These are phyloP conservation scores for Boletus fagicola DNA, from an alignment of 768 basidiomycete species.

Conservation along the genomic window DNA sequence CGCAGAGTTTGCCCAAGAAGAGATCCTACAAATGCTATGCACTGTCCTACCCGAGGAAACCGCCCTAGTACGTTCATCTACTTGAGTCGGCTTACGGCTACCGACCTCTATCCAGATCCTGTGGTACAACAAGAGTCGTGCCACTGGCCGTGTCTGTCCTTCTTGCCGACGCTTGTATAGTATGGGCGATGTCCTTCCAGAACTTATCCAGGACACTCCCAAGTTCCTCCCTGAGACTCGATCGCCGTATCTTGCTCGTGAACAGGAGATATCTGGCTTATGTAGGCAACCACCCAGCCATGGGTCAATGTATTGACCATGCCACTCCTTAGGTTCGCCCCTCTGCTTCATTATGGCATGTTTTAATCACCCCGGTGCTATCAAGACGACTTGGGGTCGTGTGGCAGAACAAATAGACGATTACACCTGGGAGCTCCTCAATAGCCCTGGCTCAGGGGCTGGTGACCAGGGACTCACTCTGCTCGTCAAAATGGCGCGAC, in stretches of 20 bases:
- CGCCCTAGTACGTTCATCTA: slow-evolving; percentile 52
- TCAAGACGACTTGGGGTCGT: slow-evolving; percentile 67
- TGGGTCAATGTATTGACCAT: slow-evolving; percentile 2
- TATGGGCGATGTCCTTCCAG: slow-evolving; percentile 62
- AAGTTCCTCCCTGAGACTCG: slow-evolving; percentile 18
- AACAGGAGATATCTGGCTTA: slow-evolving; percentile 74
- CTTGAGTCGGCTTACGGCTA: not conserved
- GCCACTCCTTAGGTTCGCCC: slow-evolving; percentile 55
- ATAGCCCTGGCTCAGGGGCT: slow-evolving; percentile 36
- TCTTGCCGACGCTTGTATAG: slow-evolving; percentile 72
- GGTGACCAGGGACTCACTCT: slow-evolving; percentile 51
- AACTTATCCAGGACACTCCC: slow-evolving; percentile 36
- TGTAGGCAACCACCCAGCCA: slow-evolving; percentile 46
- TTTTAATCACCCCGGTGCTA: slow-evolving; percentile 59
- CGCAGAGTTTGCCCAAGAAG: slow-evolving; percentile 74
- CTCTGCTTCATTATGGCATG: slow-evolving; percentile 75
- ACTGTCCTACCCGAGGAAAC: slow-evolving; percentile 69
- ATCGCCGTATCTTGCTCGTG: slow-evolving; percentile 47
- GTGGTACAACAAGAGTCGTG: slow-evolving; percentile 85
- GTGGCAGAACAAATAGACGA: slow-evolving; percentile 69
- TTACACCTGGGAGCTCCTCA: slow-evolving; percentile 59
- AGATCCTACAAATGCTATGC: slow-evolving; percentile 69
- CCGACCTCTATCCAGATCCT: slow-evolving; percentile 47
- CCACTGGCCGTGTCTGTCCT: slow-evolving; percentile 70
- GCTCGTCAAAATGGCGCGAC: slow-evolving; percentile 73